These are phyloP conservation scores for Bisporella sp. DNA, from an alignment of 2,329 filamentous ascomycete species.

Conservation along the genomic window DNA sequence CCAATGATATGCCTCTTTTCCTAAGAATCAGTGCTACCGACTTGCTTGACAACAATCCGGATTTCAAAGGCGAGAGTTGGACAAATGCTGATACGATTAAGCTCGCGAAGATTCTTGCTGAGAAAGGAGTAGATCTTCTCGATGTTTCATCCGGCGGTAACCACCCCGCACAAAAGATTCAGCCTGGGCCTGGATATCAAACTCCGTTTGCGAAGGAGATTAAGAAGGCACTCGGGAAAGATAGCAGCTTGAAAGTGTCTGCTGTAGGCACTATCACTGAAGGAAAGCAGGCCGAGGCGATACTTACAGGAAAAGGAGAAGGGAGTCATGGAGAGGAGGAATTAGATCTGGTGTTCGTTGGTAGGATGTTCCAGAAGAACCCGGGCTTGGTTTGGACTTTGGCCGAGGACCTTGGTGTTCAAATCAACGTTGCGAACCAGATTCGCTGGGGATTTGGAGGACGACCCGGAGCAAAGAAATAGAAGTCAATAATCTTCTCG, in stretches of 20 bases:
- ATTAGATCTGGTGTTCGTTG: slow-evolving; percentile 43
- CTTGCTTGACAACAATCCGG: slow-evolving; percentile 59
- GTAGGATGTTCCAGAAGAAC: slow-evolving; percentile 51
- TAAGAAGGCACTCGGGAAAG: slow-evolving; percentile 60
- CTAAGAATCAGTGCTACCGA: slow-evolving; percentile 69
- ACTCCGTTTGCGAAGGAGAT: slow-evolving; percentile 62
- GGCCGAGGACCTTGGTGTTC: slow-evolving; percentile 44
- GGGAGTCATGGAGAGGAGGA: slow-evolving; percentile 32
- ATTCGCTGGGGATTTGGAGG: slow-evolving; percentile 49
- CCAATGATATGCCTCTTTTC: slow-evolving; percentile 63
- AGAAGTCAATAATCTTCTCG: too few relatives aligned
- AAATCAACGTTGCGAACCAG: slow-evolving; percentile 43
- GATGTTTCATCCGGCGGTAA: slow-evolving; percentile 66
- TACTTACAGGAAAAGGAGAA: slow-evolving; percentile 36
- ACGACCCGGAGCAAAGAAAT: slow-evolving; percentile 15
- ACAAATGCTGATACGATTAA: slow-evolving; percentile 54
- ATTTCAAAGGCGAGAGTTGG: slow-evolving; percentile 55
- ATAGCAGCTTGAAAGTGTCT: slow-evolving; percentile 38
- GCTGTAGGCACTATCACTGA: slow-evolving; percentile 43
- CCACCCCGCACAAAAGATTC: slow-evolving; percentile 50
- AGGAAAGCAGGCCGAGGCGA: slow-evolving; percentile 38
- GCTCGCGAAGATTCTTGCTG: slow-evolving; percentile 57
- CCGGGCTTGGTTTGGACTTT: slow-evolving; percentile 48
- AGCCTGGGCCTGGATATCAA: slow-evolving; percentile 59
- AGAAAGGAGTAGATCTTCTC: slow-evolving; percentile 64